Base-by-base conservation (phyloP, 2,329 filamentous ascomycete species). In the Blumeria graminis region DNA sequence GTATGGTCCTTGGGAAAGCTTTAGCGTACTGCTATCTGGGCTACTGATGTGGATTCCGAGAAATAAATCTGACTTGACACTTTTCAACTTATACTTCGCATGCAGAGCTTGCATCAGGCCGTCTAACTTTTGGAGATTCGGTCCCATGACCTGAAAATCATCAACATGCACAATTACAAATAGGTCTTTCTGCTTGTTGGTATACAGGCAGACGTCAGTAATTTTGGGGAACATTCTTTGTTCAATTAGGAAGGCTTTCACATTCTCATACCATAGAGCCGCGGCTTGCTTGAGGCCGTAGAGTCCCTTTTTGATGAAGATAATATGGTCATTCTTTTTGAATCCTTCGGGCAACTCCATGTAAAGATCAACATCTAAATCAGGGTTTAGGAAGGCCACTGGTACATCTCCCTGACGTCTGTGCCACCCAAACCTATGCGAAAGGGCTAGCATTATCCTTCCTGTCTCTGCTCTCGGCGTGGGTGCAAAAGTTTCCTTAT, bases 141-240 rank as follows among this genome's bases (percentile, higher is more conserved):
- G 46, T n/a, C 46, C 46, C 46, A 51, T 51, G 18, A 51, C 22
- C 22, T 51, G 46, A n/a, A 51, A 51, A 51, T 33, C 46, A 33
- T 51, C 46, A 18, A 51, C 46, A 33, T 51, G 6, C 18, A 51
- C 28, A 13, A 51, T 51, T 11, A 1, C 41, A 5, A 46, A 46
- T 9, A 46, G 11, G n/a, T 41, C 38, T 41, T 41, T 3, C n/a
- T 41, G 38, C 38, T 41, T 41, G n/a, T 41, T 41, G 38, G 10
- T 41, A n/a, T 41, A 41, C 38, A 41, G 38, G n/a, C n/a, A 41
- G n/a, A 41, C n/a, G n/a, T 41, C 38, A 41, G 38, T 41, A 5
- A 11, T 41, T 11, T 2, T 41, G 2, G n/a, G 38, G n/a, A 41
- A 41, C n/a, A 41, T 11, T 11, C 38, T 4, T n/a, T 41, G 38